Conservation (phyloP, 2,329 filamentous ascomycete genomes). For the Aspergillus sp. region DNA sequence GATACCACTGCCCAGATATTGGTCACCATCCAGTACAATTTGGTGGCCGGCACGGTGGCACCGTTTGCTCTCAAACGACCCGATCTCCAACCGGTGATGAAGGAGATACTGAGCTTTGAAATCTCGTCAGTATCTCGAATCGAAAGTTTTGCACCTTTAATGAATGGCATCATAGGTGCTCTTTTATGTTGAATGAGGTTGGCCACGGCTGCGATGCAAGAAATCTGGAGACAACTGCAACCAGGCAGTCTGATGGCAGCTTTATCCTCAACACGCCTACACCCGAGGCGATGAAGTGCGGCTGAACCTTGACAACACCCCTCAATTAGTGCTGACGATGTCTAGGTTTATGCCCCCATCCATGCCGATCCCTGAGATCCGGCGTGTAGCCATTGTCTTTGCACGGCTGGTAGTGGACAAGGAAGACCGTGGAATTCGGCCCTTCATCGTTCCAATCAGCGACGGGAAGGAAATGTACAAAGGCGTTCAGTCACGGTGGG, state of each 20-base stretch:
- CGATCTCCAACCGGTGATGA: slow-evolving; percentile 16
- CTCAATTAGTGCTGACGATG: too few species aligned
- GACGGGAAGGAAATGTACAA: slow-evolving; percentile 16
- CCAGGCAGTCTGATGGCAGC: slow-evolving; percentile 28
- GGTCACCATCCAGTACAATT: slow-evolving; percentile 20
- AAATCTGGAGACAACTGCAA: slow-evolving; percentile 40
- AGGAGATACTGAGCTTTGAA: slow-evolving; percentile 19
- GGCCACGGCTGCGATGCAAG: slow-evolving; percentile 40
- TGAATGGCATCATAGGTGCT: slow-evolving; percentile 5
- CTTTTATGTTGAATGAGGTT: slow-evolving; percentile 41
- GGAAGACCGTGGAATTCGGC: slow-evolving; percentile 18
- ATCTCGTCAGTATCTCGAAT: slow-evolving; percentile 14
- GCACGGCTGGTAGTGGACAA: slow-evolving; percentile 15
- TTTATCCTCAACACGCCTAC: slow-evolving; percentile 36
- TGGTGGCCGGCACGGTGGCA: slow-evolving; percentile 20
- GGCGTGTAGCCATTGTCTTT: slow-evolving; percentile 17
- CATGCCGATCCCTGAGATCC: slow-evolving; percentile 12
- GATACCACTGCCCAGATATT: slow-evolving; percentile 8
- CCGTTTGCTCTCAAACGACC: slow-evolving; percentile 9
- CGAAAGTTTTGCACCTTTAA: neutral
- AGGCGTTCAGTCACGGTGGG: slow-evolving; percentile 10
- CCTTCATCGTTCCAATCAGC: slow-evolving; percentile 17
- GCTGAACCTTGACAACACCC: neutral
- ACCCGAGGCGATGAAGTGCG: slow-evolving; percentile 30
- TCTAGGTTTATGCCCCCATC: slow-evolving; percentile 20